Conservation (phyloP, 208 protist genomes). For the Trypanosoma melophagium region DNA sequence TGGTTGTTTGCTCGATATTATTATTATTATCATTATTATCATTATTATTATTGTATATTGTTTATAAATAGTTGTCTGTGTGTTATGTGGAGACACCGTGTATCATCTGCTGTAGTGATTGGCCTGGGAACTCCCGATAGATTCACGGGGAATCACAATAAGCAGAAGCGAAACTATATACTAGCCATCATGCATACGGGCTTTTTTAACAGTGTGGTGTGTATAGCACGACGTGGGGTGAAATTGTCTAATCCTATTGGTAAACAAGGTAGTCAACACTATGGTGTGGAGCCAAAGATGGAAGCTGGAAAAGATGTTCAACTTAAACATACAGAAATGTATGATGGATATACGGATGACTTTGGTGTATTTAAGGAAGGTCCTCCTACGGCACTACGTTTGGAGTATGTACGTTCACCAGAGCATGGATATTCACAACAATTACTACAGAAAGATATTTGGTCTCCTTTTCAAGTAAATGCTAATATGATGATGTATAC, state of each 20-base stretch:
- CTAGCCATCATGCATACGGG: no score
- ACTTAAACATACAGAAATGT: constrained; percentile 92
- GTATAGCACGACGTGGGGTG: constrained; percentile 32
- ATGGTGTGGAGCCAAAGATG: constrained; percentile 80
- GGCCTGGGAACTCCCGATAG: no score
- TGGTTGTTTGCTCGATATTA: constrained; percentile 4
- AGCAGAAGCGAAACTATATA: neutral
- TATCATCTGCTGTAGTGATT: neutral
- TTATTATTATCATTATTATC: neutral
- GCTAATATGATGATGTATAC: constrained; percentile 85
- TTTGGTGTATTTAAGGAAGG: constrained; percentile 93
- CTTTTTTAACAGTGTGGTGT: neutral
- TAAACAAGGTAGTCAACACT: constrained; percentile 85
- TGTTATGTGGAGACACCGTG: neutral
- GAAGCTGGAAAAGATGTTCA: constrained; percentile 86
- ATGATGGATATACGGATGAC: constrained; percentile 92
- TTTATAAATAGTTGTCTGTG: neutral
- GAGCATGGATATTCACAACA: constrained; percentile 84
- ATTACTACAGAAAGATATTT: constrained; percentile 87
- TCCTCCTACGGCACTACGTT: constrained; percentile 78
- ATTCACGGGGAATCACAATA: neutral
- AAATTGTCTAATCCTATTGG: constrained; percentile 85
- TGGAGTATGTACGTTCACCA: constrained; percentile 89
- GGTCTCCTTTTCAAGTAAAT: constrained; percentile 91
- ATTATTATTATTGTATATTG: constrained; percentile 1